Base-by-base conservation (phyloP, 2,329 filamentous ascomycete genomes). In the Apiospora phragmitis region DNA sequence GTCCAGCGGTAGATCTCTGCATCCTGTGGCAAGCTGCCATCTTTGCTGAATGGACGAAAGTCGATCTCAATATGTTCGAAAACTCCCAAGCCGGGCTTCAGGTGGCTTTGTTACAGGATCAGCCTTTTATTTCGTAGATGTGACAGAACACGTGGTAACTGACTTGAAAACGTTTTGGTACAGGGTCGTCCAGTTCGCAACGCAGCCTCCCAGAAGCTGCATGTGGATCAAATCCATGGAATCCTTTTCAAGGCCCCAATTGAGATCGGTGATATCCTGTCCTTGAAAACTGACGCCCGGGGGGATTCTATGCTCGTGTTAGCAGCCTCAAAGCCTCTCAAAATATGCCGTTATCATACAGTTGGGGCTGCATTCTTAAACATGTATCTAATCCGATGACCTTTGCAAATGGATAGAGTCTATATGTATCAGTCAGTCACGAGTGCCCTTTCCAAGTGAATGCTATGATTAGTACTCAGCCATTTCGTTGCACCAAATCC, bases 31-130 rank as follows among this genome's bases (percentile, higher is more conserved):
- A 93, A 81, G 1, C 89, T 89, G 47, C 87, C 86, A 75, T 93
- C 90, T 73, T 94, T 91, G 77, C 90, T 92, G 68, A 89, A n/a
- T n/a, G n/a, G n/a, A n/a, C n/a, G n/a, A n/a, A n/a, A n/a, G n/a
- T n/a, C n/a, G n/a, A n/a, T n/a, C 80, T 98, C 95, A 67, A 97
- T 89, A 75, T 97, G 94, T 81, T 98, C 95, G 70, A 98, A 87
- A 78, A 87, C 89, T 70, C 95, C 95, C 51, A 84, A 86, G 1
- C 91, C 91, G 1, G 94, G 94, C 75, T 90, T 90, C 32, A 98
- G 86, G 78, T 97, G 93, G 69, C 92, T 94, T 73, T 38, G 16
- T 32, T 42, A 45, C 43, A 45, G 43, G 16, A 45, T 45, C 18
- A 45, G 43, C 43, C 16, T 45, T 45, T 45, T 45, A 45, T 45